A percentile compares a stretch with the other conserved stretches of the same genome.
These are phyloP conservation scores for Rosellinia necatrix DNA, from an alignment of 2,329 filamentous ascomycete genomes.

Conservation along the genomic window DNA sequence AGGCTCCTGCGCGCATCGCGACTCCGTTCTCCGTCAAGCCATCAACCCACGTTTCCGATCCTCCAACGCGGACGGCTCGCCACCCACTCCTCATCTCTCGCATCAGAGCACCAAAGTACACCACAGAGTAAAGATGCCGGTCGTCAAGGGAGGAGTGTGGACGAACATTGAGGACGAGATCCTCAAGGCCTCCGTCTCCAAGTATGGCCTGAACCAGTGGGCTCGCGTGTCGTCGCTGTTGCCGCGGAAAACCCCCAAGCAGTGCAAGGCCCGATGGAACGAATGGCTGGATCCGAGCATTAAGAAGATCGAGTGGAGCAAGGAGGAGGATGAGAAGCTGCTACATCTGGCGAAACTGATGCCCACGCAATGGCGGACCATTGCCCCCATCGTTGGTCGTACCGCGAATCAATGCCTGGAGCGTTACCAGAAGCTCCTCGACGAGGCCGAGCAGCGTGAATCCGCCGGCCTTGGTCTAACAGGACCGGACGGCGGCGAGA, in stretches of 20 bases:
- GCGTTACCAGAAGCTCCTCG: conserved; percentile 93
- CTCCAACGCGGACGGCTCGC: neutral
- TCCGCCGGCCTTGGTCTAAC: conserved; percentile 78
- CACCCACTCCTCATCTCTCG: neutral
- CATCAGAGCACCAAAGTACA: neutral
- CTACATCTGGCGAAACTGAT: conserved; percentile 96
- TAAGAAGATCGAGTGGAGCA: conserved; percentile 98
- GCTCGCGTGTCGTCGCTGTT: conserved; percentile 96
- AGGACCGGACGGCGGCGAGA: conserved; percentile 85
- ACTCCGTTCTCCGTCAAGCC: neutral
- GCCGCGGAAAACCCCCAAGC: conserved; percentile 96
- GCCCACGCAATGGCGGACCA: conserved; percentile 98
- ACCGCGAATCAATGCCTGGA: conserved; percentile 97
- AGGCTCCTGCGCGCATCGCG: conserved; percentile 4
- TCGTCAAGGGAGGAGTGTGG: conserved; percentile 77
- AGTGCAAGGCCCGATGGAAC: conserved; percentile 98
- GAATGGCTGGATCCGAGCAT: conserved; percentile 99
- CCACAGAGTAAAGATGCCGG: conserved; percentile 57
- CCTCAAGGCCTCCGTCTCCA: conserved; percentile 91
- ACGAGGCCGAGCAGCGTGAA: conserved; percentile 92
- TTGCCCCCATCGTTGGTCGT: conserved; percentile 92
- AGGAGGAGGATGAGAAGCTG: conserved; percentile 97
- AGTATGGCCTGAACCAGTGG: conserved; percentile 97
- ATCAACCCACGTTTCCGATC: neutral
- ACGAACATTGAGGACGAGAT: conserved; percentile 90